Conservation (phyloP, 352 stramenopile genomes). For the Pythium rishiriense region DNA sequence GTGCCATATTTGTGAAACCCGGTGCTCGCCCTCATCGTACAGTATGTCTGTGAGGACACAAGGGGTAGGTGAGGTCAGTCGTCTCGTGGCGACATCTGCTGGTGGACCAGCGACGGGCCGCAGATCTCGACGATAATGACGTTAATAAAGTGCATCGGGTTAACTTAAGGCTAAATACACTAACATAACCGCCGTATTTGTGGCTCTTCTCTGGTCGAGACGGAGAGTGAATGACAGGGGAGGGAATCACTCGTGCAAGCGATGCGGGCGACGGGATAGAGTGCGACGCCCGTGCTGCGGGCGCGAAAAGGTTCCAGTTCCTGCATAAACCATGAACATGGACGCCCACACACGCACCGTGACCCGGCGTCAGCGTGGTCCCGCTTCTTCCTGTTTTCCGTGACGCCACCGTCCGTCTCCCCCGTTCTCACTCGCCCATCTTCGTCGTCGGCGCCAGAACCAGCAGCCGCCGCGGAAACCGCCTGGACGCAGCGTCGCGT, state of each 20-base stretch:
- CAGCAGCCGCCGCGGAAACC: conserved; percentile 6
- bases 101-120: conserved; percentile 1
- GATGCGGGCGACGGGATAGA: conserved; percentile 7
- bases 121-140: neutral
- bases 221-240: neutral
- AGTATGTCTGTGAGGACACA: conserved; percentile 10
- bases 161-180: neutral
- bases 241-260: neutral
- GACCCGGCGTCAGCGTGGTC: neutral
- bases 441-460: conserved; percentile 9
- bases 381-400: neutral
- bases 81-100: conserved; percentile 13
- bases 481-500: neutral
- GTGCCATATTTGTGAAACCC: neutral
- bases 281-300: neutral
- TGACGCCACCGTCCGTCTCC: neutral
- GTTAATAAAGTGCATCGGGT: neutral
- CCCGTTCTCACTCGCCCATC: conserved; percentile 14
- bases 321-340: neutral
- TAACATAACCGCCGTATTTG: neutral
- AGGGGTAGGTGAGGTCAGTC: conserved; percentile 21
- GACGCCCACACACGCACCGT: neutral
- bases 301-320: neutral
- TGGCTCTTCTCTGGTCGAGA: conserved; percentile 2
- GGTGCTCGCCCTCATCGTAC: neutral